phyloP scores from a whole-genome alignment of 768 basidiomycete species.

The Tephrocybe rancida region DNA sequence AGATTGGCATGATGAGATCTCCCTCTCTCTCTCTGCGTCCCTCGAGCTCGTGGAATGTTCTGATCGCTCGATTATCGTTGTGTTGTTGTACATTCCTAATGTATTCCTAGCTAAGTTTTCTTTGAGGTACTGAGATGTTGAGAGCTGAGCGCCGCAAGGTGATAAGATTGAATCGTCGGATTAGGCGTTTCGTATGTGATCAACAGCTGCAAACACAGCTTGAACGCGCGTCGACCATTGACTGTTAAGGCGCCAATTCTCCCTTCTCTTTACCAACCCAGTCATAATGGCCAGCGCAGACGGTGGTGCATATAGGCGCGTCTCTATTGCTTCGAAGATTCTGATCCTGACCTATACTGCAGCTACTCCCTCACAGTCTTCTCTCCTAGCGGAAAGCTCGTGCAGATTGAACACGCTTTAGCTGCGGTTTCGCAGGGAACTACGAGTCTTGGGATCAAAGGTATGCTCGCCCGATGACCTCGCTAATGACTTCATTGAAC shows the following conservation, averaged over 20 bases:
- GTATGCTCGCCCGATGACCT: slow-evolving; percentile 42
- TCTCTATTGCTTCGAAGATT: slow-evolving; percentile 11
- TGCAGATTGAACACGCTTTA: slow-evolving; percentile 99
- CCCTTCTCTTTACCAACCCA: slow-evolving; percentile 7
- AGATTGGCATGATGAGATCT: no score
- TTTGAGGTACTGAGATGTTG: no score
- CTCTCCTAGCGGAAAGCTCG: slow-evolving; percentile 97
- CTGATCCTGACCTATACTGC: slow-evolving; percentile 15
- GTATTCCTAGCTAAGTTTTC: no score
- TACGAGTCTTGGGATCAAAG: slow-evolving; percentile 98
- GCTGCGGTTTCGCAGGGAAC: slow-evolving; percentile 95
- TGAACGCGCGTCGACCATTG: slow-evolving; percentile 23
- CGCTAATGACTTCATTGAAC: slow-evolving; percentile 15
- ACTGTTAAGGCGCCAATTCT: not conserved
- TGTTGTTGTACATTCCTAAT: no score
- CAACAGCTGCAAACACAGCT: slow-evolving; percentile 18
- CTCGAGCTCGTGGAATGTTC: no score
- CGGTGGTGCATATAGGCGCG: slow-evolving; percentile 78
- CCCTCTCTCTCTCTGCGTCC: no score
- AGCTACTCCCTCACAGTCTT: slow-evolving; percentile 99
- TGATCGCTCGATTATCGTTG: no score
- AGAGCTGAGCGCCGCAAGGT: no score
- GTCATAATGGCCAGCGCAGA: slow-evolving; percentile 75
- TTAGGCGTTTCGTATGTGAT: not conserved
- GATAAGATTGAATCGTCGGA: slow-evolving; percentile 9